Evolutionary conservation across 2,329 filamentous ascomycete species (phyloP).

Genomic region (Penicillium polonicum): DNA sequence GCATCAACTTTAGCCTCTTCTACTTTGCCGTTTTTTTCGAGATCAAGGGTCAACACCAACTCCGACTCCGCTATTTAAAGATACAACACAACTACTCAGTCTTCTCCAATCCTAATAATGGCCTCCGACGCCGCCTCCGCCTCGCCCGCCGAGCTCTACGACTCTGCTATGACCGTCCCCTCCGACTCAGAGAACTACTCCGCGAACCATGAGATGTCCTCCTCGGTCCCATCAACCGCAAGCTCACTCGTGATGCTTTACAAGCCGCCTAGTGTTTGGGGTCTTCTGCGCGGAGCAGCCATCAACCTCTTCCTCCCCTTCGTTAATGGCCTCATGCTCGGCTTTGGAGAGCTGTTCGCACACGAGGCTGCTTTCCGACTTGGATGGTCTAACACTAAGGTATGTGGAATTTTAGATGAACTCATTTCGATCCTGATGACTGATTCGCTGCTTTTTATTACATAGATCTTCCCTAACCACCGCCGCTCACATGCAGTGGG

Average conservation of each 20-base stretch:
- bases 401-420: slow-evolving; percentile 45
- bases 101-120: slow-evolving; percentile 20
- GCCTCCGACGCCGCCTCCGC: slow-evolving; percentile 31
- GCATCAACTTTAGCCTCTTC: slow-evolving; percentile 1
- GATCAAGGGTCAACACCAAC: not conserved
- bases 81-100: not conserved
- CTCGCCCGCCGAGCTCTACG: slow-evolving; percentile 41
- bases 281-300: slow-evolving; percentile 78
- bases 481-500: slow-evolving; percentile 68
- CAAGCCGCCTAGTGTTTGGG: slow-evolving; percentile 83
- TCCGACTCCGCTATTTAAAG: not conserved
- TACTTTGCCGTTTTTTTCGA: not conserved
- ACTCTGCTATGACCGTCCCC: slow-evolving; percentile 46
- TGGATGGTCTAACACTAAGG: slow-evolving; percentile 93
- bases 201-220: slow-evolving; percentile 38
- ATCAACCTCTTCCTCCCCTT: slow-evolving; percentile 97
- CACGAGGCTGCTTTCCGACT: slow-evolving; percentile 92
- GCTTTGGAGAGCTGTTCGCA: slow-evolving; percentile 93
- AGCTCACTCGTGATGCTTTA: slow-evolving; percentile 61
- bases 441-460: not conserved
- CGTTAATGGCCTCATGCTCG: slow-evolving; percentile 96
- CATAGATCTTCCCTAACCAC: slow-evolving; percentile 59
- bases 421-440: not conserved
- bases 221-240: slow-evolving; percentile 36
- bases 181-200: slow-evolving; percentile 52